Percentiles rank a stretch among this genome's conserved stretches.
phyloP scores from a whole-genome alignment of 805 yeast species.

The Nakazawaea molendinolei region DNA sequence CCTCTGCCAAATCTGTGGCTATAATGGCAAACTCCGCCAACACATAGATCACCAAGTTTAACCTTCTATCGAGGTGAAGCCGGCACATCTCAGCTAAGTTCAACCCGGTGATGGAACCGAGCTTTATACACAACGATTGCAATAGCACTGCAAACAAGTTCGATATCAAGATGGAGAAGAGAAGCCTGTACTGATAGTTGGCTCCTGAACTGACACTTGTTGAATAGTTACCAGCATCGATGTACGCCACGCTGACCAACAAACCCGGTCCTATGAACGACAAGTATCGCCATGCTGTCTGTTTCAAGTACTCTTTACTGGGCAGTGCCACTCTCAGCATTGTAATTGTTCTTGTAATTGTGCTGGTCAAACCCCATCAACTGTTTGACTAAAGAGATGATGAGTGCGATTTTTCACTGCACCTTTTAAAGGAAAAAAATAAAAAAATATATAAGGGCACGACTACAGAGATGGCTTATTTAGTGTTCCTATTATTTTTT shows the following conservation, averaged over 20 bases:
- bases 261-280: constrained; percentile 81
- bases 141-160: constrained; percentile 83
- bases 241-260: constrained; percentile 91
- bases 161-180: constrained; percentile 73
- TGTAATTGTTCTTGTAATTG: not conserved
- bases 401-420: too few species aligned
- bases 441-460: too few species aligned
- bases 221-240: constrained; percentile 97
- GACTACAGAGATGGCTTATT: too few species aligned
- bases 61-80: constrained; percentile 55
- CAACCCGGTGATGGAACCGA: constrained; percentile 91
- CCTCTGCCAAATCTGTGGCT: constrained; percentile 96
- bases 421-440: too few species aligned
- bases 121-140: constrained; percentile 77
- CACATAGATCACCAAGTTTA: constrained; percentile 58
- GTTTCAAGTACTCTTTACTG: not conserved
- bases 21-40: constrained; percentile 88
- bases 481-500: too few species aligned
- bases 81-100: constrained; percentile 88
- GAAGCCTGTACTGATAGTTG: constrained; percentile 67
- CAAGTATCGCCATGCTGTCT: constrained; percentile 4
- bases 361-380: not conserved
- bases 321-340: too few species aligned
- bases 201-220: constrained; percentile 95
- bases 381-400: too few species aligned